Evolutionary conservation across 2,329 filamentous ascomycete species (phyloP), one percentile per base, ranked within the genome.

Genomic region (Sordariomycetes sp.): DNA sequence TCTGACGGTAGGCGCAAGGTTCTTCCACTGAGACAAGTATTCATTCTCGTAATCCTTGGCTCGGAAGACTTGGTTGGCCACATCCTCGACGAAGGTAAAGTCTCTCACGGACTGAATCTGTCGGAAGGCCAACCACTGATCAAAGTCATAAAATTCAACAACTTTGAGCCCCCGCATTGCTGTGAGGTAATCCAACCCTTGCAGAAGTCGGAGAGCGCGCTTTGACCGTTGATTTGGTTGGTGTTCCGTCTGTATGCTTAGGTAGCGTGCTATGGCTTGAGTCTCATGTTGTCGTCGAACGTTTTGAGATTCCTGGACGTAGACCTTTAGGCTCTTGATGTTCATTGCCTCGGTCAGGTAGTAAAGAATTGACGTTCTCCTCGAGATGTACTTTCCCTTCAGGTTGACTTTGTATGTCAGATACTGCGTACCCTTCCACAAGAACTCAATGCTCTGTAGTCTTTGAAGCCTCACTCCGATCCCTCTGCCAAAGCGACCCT

Each of bases 121-220:
- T 3, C 29, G 11, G 0, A 6, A 1, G 0, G 17, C 10, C 0
- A 42, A n/a, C 44, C 48, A 58, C 10, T 42, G 38, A 15, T 57
- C 44, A 3, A 56, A 50, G 36, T 70, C 64, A 36, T 58, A 63
- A 34, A 70, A 61, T 0, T 54, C 48, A 1, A 68, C 37, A n/a
- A 46, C 47, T 1, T 47, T 37, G 29, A 72, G 40, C 0, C 66
- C 68, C 1, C 68, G 59, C 4, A 72, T 57, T 17, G 55, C 47
- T 10, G 55, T 46, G 4, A 72, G 26, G 18, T 59, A 64, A 26
- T 70, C 65, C 1, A 64, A 39, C 0, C 68, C 68, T 18, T 68
- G 66, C 0, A 68, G 15, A 0, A 46, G 58, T 1, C 63, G 48
- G 8, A 72, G 44, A 1, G 49, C 45, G 3, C 68, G 52, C 2